Evolutionary conservation across 208 protist species (phyloP).

Genomic region (Naegleria fowleri): DNA sequence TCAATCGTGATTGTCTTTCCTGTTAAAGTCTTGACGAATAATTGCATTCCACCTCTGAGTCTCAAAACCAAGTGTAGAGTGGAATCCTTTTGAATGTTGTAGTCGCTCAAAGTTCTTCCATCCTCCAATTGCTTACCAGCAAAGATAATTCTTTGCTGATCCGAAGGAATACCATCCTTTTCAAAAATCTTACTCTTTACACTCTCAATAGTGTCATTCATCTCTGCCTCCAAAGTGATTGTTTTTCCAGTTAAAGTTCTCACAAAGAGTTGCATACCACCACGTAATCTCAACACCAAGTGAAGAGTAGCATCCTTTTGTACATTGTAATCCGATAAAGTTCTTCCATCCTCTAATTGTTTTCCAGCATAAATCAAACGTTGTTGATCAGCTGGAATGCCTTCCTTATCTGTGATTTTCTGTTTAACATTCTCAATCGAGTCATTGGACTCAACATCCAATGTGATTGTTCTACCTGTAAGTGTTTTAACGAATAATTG

Average conservation of each 20-base stretch:
- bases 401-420: neutral
- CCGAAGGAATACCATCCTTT: neutral
- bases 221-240: neutral
- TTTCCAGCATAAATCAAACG: neutral
- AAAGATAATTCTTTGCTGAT: slow-evolving; percentile 10
- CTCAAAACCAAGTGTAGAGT: neutral
- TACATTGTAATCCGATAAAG: neutral
- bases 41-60: neutral
- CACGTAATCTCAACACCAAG: neutral
- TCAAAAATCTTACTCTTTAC: neutral
- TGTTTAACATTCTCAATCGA: neutral
- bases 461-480: neutral
- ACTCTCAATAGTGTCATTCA: neutral
- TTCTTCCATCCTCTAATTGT: neutral
- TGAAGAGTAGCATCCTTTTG: neutral
- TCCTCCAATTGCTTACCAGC: neutral
- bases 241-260: neutral
- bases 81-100: neutral
- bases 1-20: neutral
- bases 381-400: neutral
- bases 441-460: neutral
- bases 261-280: neutral
- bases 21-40: neutral
- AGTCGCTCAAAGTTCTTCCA: neutral
- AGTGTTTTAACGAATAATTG: neutral